These are phyloP conservation scores for Penicillium sp. DNA, from an alignment of 2,329 filamentous ascomycete species.

Conservation along the genomic window DNA sequence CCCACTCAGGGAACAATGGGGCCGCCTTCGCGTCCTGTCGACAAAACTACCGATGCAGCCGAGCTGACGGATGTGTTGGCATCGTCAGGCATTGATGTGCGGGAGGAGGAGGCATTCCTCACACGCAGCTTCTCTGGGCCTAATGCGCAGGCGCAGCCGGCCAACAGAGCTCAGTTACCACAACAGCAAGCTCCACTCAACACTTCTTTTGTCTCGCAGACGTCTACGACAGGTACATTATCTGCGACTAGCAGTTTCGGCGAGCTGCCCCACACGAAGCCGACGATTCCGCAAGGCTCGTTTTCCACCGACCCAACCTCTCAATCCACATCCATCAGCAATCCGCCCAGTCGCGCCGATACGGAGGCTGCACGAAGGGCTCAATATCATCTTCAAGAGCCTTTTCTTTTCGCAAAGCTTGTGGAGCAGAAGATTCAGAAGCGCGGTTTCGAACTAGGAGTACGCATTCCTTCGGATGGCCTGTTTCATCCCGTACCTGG, in stretches of 20 bases:
- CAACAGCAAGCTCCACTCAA: constrained; percentile 53
- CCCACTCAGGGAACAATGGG: constrained; percentile 57
- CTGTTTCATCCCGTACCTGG: constrained; percentile 49
- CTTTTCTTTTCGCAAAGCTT: constrained; percentile 68
- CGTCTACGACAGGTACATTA: constrained; percentile 44
- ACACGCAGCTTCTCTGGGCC: constrained; percentile 56
- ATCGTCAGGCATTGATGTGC: constrained; percentile 82
- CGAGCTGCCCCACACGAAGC: constrained; percentile 53
- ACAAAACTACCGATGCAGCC: constrained; percentile 57
- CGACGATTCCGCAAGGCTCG: constrained; percentile 57
- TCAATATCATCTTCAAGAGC: constrained; percentile 71
- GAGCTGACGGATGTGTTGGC: constrained; percentile 82
- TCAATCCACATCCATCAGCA: constrained; percentile 65
- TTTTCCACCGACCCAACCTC: constrained; percentile 70
- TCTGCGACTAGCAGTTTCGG: constrained; percentile 53
- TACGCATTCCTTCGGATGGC: constrained; percentile 61
- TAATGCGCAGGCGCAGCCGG: constrained; percentile 40
- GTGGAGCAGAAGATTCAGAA: constrained; percentile 59
- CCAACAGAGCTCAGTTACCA: constrained; percentile 45
- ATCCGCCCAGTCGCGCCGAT: constrained; percentile 65
- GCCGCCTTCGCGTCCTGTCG: constrained; percentile 61
- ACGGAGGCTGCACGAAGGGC: constrained; percentile 61
- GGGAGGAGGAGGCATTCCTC: constrained; percentile 81
- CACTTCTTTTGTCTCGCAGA: constrained; percentile 43
- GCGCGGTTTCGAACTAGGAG: constrained; percentile 60